Evolutionary conservation across 108 stramenopile genomes (phyloP).

Genomic region (Cyclotella baltica): DNA sequence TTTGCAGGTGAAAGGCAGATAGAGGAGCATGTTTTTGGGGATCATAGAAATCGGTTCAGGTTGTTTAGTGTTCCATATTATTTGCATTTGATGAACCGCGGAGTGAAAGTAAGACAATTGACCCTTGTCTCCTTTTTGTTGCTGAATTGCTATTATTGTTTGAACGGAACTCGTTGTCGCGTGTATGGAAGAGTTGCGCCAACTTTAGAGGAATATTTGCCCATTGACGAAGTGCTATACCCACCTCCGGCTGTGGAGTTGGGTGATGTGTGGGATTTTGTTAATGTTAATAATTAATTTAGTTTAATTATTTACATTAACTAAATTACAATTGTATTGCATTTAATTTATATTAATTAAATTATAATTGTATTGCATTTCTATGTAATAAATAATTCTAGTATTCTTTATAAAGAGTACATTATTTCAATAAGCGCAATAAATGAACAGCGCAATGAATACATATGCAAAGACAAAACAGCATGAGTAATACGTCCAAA

Average conservation of each 20-base stretch:
- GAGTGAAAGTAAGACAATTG: slow-evolving; percentile 8
- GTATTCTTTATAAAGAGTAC: too few species aligned
- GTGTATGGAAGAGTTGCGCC: not conserved
- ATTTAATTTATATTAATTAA: not conserved
- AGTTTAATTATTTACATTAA: not conserved
- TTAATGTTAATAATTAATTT: not conserved
- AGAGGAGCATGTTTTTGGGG: slow-evolving; percentile 10
- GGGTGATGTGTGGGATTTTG: not conserved
- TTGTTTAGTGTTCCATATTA: not conserved
- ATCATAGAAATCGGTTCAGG: not conserved
- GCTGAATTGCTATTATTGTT: not conserved
- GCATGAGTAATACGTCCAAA: too few species aligned
- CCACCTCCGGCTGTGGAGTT: not conserved
- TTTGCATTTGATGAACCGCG: slow-evolving; percentile 7
- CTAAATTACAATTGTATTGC: not conserved
- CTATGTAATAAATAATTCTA: too few species aligned
- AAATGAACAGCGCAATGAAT: too few species aligned
- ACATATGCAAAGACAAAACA: too few species aligned
- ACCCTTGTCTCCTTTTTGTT: slow-evolving; percentile 17
- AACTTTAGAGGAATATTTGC: not conserved
- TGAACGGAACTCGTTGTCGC: not conserved
- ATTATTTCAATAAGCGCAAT: too few species aligned
- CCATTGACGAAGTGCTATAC: not conserved
- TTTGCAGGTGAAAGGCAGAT: not conserved
- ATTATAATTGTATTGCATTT: too few species aligned